phyloP scores from a whole-genome alignment of 805 yeast genomes.

The Candida ficus region DNA sequence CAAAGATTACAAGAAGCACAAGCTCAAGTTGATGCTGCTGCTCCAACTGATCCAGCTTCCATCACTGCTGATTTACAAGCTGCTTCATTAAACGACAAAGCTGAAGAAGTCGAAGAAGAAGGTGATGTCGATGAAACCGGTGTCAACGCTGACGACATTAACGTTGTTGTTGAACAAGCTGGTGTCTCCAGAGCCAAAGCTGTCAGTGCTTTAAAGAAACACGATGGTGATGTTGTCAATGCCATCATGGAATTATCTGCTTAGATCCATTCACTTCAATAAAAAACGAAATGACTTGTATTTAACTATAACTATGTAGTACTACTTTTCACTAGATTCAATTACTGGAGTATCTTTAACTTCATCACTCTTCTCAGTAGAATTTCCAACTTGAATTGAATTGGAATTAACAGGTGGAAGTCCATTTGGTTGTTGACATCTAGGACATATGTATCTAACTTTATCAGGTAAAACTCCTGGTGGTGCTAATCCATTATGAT shows the following conservation, averaged over 20 bases:
- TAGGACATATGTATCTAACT: constrained; percentile 59
- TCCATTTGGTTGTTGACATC: constrained; percentile 36
- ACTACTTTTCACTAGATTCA: too few species aligned
- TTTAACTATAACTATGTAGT: too few species aligned
- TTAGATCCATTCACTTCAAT: constrained; percentile 1
- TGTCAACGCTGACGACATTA: constrained; percentile 74
- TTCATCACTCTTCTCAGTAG: too few species aligned
- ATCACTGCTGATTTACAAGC: constrained; percentile 80
- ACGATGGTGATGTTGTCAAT: constrained; percentile 92
- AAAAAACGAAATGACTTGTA: too few species aligned
- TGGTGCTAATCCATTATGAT: constrained; percentile 80
- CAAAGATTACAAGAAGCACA: constrained; percentile 83
- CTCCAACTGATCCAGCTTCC: constrained; percentile 62
- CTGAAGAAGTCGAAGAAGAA: constrained; percentile 42
- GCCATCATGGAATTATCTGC: constrained; percentile 79
- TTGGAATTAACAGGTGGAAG: too few species aligned
- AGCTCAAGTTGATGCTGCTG: constrained; percentile 29
- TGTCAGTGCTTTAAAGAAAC: constrained; percentile 79
- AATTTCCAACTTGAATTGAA: too few species aligned
- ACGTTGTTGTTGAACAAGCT: constrained; percentile 87
- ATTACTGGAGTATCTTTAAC: not conserved
- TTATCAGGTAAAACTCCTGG: constrained; percentile 50
- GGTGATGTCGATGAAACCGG: constrained; percentile 85
- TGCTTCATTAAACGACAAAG: constrained; percentile 47
- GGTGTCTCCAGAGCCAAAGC: constrained; percentile 87